Evolutionary conservation across 2,329 filamentous ascomycete genomes (phyloP), one percentile per base, ranked within the genome.

Genomic region (Ceratocystis colombiana): DNA sequence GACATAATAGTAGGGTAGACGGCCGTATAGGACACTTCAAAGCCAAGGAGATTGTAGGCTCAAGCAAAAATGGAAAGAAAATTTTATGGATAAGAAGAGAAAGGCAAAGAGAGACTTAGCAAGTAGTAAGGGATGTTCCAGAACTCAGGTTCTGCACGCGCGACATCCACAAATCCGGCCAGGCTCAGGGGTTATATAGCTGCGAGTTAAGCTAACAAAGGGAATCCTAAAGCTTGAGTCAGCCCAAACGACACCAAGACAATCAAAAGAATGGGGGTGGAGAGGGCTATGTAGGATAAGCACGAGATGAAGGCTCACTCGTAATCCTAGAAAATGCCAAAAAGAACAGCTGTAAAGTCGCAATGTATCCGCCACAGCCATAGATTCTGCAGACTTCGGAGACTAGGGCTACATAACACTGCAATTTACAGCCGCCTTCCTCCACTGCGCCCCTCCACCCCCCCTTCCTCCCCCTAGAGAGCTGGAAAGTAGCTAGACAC

Each of bases 211-310:
- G 28, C 4, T 17, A 33, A 7, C 53, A 20, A 59, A 33, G 53
- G 53, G 12, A 59, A 59, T 59, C 28, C 53, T 33, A 59, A 59
- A 59, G 53, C 53, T 59, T 59, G 53, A 33, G 22, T 30, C 22
- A n/a, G 53, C 48, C 48, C 10, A 53, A 25, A 53, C 48, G 10
- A 59, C 28, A 3, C 3, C 25, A 59, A n/a, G 53, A 59, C 25
- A 59, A 22, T 17, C 28, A 59, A 59, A 20, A 59, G 28, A 17
- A 12, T 2, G 22, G 37, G 37, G 37, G 37, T 3, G 7, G 7
- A 48, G 45, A 59, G 53, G 46, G 46, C 46, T 50, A 50, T 50
- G 53, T 30, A 57, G 50, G 6, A 33, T 53, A 53, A 3, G 48
- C 48, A 59, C 53, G 22, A 33, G 28, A 59, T 30, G 12, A 30